Base-by-base conservation (phyloP, 2,329 filamentous ascomycete genomes). In the Aspergillus sp. region DNA sequence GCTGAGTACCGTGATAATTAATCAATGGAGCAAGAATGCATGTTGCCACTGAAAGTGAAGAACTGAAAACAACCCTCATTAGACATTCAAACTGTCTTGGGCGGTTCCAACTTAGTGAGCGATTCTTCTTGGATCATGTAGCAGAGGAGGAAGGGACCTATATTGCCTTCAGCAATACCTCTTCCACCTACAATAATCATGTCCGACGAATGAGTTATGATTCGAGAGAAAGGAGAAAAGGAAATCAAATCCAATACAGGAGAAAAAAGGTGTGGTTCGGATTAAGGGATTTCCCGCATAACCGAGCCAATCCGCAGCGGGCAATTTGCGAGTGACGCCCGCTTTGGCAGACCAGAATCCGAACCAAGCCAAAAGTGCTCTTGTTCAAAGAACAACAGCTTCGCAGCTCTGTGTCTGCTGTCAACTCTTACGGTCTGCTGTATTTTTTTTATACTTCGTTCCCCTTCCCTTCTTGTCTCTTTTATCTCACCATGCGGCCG, bases 31-130 rank as follows among this genome's bases (percentile, higher is more conserved):
- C 20, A 22, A 22, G 20, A 22, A 22, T 22, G 20, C 4, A 74
- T 83, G 79, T 83, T 72, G 79, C 78, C 68, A 69, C 76, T 79
- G 78, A 83, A 74, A 78, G 80, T 83, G 83, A 83, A 79, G 80
- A 82, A 81, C 78, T 67, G 68, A 30, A 30, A 30, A n/a, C n/a
- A 69, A 72, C 73, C 73, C 65, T 82, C 76, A 81, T 79, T 57
- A 73, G 73, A 60, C 53, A 49, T 66, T 50, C 51, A 44, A 41
- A 53, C 30, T 47, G 56, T 69, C 76, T 74, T 82, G 75, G 71
- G 75, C 69, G 70, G 78, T 78, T 83, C 81, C 81, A 84, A 80
- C 80, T 83, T 78, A 78, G 74, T 69, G 78, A 79, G 65, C 20
- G 67, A 68, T 70, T 78, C 69, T 65, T 83, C 79, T 84, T 63